A percentile compares a stretch with the other conserved stretches of the same genome.
These are phyloP conservation scores for Globisporangium carolinianum DNA, from an alignment of 352 stramenopile species.

Conservation along the genomic window DNA sequence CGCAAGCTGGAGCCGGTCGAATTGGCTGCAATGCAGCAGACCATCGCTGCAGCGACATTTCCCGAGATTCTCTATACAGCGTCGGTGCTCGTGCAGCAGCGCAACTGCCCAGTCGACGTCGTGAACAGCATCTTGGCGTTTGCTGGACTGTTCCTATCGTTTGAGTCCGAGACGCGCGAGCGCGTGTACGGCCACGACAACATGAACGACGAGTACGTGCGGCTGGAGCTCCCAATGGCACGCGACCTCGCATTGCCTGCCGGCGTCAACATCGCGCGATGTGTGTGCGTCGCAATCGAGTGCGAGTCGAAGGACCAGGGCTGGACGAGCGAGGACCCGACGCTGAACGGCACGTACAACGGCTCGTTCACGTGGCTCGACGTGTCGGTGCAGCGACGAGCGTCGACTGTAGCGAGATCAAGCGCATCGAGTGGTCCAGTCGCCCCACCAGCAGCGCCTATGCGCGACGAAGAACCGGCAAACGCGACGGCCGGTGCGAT, in stretches of 20 bases:
- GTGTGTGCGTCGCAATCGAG: constrained; percentile 38
- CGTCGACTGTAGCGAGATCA: background rate
- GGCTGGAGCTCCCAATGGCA: constrained; percentile 8
- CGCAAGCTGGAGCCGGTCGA: constrained; percentile 34
- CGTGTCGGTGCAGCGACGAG: constrained; percentile 30
- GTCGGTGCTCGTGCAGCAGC: constrained; percentile 24
- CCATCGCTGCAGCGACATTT: constrained; percentile 10
- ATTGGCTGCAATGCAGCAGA: constrained; percentile 25
- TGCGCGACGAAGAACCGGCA: background rate
- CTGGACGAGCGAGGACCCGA: constrained; percentile 39
- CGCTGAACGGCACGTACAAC: constrained; percentile 52
- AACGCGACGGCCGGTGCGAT: too few relatives aligned
- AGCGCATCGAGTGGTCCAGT: background rate
- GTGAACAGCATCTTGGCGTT: constrained; percentile 29
- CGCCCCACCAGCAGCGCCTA: background rate
- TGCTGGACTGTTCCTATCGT: constrained; percentile 41
- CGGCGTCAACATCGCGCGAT: constrained; percentile 33
- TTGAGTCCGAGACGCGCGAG: constrained; percentile 32
- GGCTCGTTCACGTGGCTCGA: constrained; percentile 61
- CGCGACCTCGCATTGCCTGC: constrained; percentile 31
- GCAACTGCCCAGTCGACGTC: constrained; percentile 21
- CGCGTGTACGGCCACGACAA: constrained; percentile 19
- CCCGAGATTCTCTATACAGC: constrained; percentile 37
- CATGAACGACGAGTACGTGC: constrained; percentile 58
- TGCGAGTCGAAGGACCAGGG: constrained; percentile 66